Base-by-base conservation (phyloP, 2,329 filamentous ascomycete genomes). In the Pyrenophora teres region DNA sequence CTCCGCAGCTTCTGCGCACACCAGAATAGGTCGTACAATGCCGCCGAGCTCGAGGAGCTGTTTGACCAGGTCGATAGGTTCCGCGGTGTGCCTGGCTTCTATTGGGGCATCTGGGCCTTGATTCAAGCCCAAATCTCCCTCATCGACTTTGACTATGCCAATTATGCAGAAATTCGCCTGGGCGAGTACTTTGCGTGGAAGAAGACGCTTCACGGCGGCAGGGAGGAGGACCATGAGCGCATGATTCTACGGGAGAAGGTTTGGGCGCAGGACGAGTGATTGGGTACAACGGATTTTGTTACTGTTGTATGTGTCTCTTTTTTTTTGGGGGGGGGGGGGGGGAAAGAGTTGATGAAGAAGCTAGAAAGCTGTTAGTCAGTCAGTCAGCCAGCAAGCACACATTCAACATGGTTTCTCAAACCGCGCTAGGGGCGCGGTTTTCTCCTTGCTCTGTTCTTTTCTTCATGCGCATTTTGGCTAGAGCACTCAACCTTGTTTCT, bases 141-240 rank as follows among this genome's bases (percentile, higher is more conserved):
- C 59, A 99, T 99, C 65, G 90, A 97, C 70, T 99, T 99, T 69
- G 92, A 99, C 76, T 99, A 99, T 71, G 90, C 91, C 37, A 85
- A 83, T 7, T 99, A 97, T 72, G 93, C 94, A 9, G 90, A 97
- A 73, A 76, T 88, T 13, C 82, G 94, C 48, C 79, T 99, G 5
- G 87, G 89, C 43, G 94, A 97, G 77, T 97, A 97, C 76, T 96
- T 88, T 83, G 91, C 88, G 3, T 97, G 91, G 91, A 90, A 92
- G 70, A 86, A 82, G 39, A 89, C 93, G 72, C 75, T 78, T 18
- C 83, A 87, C 50, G 88, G 88, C 6, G 83, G 80, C 54, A 81
- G 89, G 40, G 80, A 79, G 1, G 80, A 82, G 60, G 83, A 89
- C 55, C 82, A 86, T 10, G 50, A 53, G 40, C 45, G 46, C 7